Percentiles rank a stretch among this genome's conserved stretches.
Evolutionary conservation across 306 rosid species (phyloP).

Genomic region (Spatholobus suberectus): DNA sequence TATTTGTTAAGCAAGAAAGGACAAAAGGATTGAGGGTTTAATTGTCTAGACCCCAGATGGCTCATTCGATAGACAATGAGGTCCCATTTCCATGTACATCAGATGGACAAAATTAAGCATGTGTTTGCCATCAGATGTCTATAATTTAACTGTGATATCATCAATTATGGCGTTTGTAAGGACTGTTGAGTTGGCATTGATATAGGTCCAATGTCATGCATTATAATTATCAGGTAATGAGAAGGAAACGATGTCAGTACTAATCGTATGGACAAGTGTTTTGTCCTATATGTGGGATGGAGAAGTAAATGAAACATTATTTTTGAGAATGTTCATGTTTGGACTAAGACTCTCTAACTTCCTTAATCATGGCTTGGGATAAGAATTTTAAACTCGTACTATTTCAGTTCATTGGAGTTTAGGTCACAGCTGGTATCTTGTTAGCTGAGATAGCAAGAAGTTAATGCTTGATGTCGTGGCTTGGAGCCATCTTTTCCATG

Average conservation of each 20-base stretch:
- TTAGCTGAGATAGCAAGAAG: neutral
- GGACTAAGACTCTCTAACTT: constrained; percentile 30
- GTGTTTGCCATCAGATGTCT: constrained; percentile 26
- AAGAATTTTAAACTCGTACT: neutral
- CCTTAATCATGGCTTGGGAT: constrained; percentile 20
- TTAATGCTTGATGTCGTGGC: constrained; percentile 9
- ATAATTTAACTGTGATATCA: constrained; percentile 2
- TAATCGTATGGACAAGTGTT: constrained; percentile 43
- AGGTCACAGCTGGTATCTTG: neutral
- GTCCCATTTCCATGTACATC: constrained; percentile 43
- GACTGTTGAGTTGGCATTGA: constrained; percentile 4
- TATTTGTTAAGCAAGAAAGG: constrained; percentile 28
- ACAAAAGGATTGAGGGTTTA: constrained; percentile 31
- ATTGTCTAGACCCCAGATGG: constrained; percentile 24
- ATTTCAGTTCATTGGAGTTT: constrained; percentile 1
- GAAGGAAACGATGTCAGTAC: constrained; percentile 35
- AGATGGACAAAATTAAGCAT: constrained; percentile 41
- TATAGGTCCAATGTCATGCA: constrained; percentile 20
- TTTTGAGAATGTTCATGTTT: constrained; percentile 26
- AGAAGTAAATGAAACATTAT: constrained; percentile 30
- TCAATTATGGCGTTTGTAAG: constrained; percentile 36
- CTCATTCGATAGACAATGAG: constrained; percentile 36
- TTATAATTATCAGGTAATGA: neutral
- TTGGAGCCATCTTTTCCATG: neutral
- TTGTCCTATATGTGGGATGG: constrained; percentile 39